Percentiles rank a stretch among this genome's conserved stretches.
These are phyloP conservation scores for Hirsutella thompsonii DNA, from an alignment of 2,329 filamentous ascomycete species.

Conservation along the genomic window DNA sequence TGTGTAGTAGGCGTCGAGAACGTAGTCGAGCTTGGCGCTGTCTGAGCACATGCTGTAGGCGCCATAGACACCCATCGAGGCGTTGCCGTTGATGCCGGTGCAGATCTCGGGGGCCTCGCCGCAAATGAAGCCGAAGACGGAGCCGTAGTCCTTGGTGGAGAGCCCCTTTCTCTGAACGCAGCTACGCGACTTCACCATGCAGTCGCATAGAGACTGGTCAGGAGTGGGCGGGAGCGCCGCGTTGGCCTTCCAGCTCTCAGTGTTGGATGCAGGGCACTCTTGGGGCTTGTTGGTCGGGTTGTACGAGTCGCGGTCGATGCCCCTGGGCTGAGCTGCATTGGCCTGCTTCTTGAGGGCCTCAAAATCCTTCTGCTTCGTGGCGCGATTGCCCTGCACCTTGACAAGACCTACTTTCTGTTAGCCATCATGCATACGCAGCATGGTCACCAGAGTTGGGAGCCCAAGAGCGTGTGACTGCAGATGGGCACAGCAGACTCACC, in stretches of 20 bases:
- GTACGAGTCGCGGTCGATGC: constrained; percentile 57
- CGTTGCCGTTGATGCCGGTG: constrained; percentile 43
- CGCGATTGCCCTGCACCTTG: constrained; percentile 40
- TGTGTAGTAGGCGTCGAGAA: constrained; percentile 61
- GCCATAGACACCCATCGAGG: constrained; percentile 45
- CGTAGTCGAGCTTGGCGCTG: constrained; percentile 59
- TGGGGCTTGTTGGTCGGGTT: constrained; percentile 59
- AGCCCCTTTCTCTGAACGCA: constrained; percentile 55
- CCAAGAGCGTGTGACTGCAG: neutral
- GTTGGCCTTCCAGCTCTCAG: constrained; percentile 48
- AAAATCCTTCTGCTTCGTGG: constrained; percentile 62
- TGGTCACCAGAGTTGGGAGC: too few species aligned
- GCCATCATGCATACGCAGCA: neutral
- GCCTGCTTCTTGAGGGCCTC: constrained; percentile 58
- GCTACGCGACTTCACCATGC: constrained; percentile 66
- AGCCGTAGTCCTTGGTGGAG: constrained; percentile 43
- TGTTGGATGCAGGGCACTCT: constrained; percentile 54
- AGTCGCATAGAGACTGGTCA: constrained; percentile 66
- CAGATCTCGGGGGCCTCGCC: constrained; percentile 44
- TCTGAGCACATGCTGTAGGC: constrained; percentile 66
- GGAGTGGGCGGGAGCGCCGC: constrained; percentile 68
- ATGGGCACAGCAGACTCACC: constrained; percentile 32
- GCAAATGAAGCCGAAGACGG: constrained; percentile 69
- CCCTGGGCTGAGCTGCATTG: constrained; percentile 50
- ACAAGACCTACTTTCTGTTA: constrained; percentile 44